Conservation (phyloP, 192 early-diverging fungal genomes). For the Umbelopsis vinacea region DNA sequence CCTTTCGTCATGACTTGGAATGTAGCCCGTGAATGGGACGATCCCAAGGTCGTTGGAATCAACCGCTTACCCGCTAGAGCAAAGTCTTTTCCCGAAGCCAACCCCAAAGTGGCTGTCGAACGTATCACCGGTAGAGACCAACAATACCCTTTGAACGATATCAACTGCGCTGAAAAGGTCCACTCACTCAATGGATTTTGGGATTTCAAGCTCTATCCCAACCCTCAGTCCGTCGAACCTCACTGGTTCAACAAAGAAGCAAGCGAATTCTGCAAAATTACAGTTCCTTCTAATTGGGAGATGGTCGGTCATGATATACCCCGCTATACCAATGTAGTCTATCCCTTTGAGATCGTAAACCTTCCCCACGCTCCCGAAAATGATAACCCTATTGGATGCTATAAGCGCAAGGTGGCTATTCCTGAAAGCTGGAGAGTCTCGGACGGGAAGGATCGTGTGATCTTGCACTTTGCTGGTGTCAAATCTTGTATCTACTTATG, state of each 20-base stretch:
- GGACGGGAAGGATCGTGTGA: not conserved
- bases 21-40: constrained; percentile 15
- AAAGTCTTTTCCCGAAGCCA: constrained; percentile 18
- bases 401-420: constrained; percentile 3
- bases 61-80: constrained; percentile 20
- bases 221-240: constrained; percentile 2
- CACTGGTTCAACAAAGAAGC: constrained; percentile 15
- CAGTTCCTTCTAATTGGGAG: constrained; percentile 26
- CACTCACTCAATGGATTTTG: constrained; percentile 25
- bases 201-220: constrained; percentile 23
- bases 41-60: constrained; percentile 15
- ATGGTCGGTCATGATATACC: constrained; percentile 23
- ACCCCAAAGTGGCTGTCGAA: not conserved
- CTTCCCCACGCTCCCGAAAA: constrained; percentile 4
- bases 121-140: constrained; percentile 15
- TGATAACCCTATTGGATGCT: constrained; percentile 25
- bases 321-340: not conserved
- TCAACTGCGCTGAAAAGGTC: not conserved
- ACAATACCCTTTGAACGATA: constrained; percentile 3
- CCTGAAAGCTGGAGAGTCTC: not conserved
- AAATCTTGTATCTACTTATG: constrained; percentile 24
- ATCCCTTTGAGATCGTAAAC: constrained; percentile 9
- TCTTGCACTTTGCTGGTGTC: constrained; percentile 23
- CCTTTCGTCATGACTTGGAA: not conserved
- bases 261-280: constrained; percentile 8